Conservation (phyloP, 371 early-diverging fungal genomes). For the Batrachochytrium dendrobatidis region DNA sequence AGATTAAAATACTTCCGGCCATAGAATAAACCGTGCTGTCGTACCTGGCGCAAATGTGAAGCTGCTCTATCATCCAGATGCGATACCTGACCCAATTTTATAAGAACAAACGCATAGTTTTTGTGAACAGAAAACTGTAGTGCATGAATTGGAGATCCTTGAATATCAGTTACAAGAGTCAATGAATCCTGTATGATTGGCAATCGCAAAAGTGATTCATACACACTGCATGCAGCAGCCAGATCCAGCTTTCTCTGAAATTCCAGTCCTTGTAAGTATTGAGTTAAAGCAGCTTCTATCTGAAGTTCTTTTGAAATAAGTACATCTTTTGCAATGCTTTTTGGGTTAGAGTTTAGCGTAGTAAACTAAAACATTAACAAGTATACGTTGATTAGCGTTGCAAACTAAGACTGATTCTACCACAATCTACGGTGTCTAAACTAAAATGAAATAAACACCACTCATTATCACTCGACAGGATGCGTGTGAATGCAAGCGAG, state of each 20-base stretch:
- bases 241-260: not conserved
- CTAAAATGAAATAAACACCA: too few relatives aligned
- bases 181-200: constrained; percentile 6
- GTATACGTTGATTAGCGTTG: too few relatives aligned
- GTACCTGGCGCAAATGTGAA: not conserved
- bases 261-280: not conserved
- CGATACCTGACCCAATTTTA: too few relatives aligned
- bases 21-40: too few relatives aligned
- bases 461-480: too few relatives aligned
- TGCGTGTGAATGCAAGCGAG: too few relatives aligned
- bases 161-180: constrained; percentile 6
- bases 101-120: constrained; percentile 6
- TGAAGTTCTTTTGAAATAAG: not conserved
- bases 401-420: too few relatives aligned
- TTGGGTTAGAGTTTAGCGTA: too few relatives aligned
- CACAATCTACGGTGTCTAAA: too few relatives aligned
- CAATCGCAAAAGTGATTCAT: constrained; percentile 1
- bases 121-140: constrained; percentile 11
- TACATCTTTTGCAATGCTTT: too few relatives aligned
- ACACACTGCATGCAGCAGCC: not conserved
- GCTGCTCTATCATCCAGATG: not conserved
- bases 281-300: not conserved
- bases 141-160: constrained; percentile 10
- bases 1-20: not conserved
- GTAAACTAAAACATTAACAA: too few relatives aligned